These are phyloP conservation scores for Aspergillus udagawae DNA, from an alignment of 2,329 filamentous ascomycete genomes.

Conservation along the genomic window DNA sequence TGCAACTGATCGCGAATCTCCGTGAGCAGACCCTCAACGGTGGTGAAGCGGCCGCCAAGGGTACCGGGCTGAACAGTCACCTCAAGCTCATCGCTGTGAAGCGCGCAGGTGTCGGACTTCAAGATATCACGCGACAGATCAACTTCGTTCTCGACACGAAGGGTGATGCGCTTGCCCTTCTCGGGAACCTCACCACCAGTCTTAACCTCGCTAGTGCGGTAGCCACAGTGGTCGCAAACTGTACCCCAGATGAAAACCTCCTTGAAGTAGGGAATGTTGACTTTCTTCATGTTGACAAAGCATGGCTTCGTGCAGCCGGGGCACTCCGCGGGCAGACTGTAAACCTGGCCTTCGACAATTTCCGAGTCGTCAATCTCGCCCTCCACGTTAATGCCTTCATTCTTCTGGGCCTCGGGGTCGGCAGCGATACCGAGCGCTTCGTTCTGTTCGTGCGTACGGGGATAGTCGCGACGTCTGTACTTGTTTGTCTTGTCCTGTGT, in stretches of 20 bases:
- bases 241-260: conserved; percentile 96
- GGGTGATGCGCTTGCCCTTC: conserved; percentile 76
- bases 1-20: conserved; percentile 89
- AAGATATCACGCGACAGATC: conserved; percentile 91
- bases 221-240: conserved; percentile 85
- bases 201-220: conserved; percentile 95
- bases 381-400: conserved; percentile 36
- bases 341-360: conserved; percentile 90
- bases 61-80: conserved; percentile 90
- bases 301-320: conserved; percentile 85
- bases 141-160: conserved; percentile 63
- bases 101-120: conserved; percentile 87
- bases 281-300: conserved; percentile 96
- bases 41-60: conserved; percentile 92
- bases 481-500: conserved; percentile 73
- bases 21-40: conserved; percentile 86
- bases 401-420: conserved; percentile 33
- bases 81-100: conserved; percentile 81
- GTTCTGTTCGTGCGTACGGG: conserved; percentile 81
- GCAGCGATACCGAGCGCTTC: conserved; percentile 70
- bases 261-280: conserved; percentile 96
- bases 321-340: conserved; percentile 86
- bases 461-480: conserved; percentile 81
- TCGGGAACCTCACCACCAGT: conserved; percentile 89
- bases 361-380: conserved; percentile 65